Conservation (phyloP, 192 early-diverging fungal genomes). For the Phycomyces nitens region DNA sequence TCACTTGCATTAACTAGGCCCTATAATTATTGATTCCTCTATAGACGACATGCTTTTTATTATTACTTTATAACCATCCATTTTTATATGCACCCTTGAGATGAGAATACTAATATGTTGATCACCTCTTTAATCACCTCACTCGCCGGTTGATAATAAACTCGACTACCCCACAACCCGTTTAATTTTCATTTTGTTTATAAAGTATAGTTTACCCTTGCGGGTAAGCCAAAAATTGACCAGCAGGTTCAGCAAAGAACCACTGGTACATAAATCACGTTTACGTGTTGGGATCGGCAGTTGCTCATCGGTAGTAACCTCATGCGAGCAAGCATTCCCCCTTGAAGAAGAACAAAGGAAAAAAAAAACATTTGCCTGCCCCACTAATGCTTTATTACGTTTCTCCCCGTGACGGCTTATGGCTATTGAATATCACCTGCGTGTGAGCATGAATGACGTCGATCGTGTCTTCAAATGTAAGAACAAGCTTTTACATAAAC, state of each 20-base stretch:
- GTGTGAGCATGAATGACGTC: no score
- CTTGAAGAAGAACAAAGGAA: constrained; percentile 24
- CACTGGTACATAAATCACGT: background rate
- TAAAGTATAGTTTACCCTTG: background rate
- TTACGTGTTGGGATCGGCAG: constrained; percentile 24
- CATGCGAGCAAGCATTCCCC: constrained; percentile 24
- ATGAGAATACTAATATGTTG: no score
- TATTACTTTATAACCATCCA: no score
- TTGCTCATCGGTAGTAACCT: constrained; percentile 25
- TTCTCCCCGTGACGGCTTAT: background rate
- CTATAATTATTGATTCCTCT: background rate
- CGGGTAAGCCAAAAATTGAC: constrained; percentile 31
- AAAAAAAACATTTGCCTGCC: background rate
- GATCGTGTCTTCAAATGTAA: no score
- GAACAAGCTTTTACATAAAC: no score
- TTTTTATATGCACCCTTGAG: no score
- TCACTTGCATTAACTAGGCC: background rate
- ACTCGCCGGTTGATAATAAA: no score
- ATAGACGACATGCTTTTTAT: no score
- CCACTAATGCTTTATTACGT: background rate
- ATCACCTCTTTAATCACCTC: background rate
- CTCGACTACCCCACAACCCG: no score
- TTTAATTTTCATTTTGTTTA: constrained; percentile 2
- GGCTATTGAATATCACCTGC: background rate
- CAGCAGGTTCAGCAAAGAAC: constrained; percentile 10